Base-by-base conservation (phyloP, 805 yeast genomes). In the Ogataea degrootiae region DNA sequence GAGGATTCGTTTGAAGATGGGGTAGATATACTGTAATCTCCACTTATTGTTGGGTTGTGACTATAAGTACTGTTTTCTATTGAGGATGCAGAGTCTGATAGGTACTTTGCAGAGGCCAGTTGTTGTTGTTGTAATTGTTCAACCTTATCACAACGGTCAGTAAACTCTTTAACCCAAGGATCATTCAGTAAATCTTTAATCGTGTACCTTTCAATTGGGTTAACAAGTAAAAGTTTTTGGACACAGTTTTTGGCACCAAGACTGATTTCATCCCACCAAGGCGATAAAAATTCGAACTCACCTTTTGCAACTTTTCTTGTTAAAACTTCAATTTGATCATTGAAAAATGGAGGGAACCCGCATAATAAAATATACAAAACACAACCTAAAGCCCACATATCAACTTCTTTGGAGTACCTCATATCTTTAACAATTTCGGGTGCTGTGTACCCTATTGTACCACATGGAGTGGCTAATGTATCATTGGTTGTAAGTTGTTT, bases 311-410 rank as follows among this genome's bases (percentile, higher is more conserved):
- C 91, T 56, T 86, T 85, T 54, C 80, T 85, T 5, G 95, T 86
- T 50, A 87, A 72, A 2, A 76, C 73, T 49, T 85, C 91, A 51
- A 84, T 83, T 49, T 82, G 71, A 60, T 87, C 94, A 61, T 88
- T 95, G 66, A 90, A 94, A 62, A 94, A 94, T 5, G 99, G 99
- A 1, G 99, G 99, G 69, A 94, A 94, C 4, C 99, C 99, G 70
- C 98, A 94, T 34, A 94, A 71, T 39, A 94, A 72, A 0, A 98
- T 94, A 63, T 94, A 94, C 46, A 94, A 69, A 0, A 94, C 97
- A 69, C 99, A 94, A 0, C 99, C 99, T 46, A 94, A 73, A 5
- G 97, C 97, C 99, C 99, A 94, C 94, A 94, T 88, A 65, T 94
- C 99, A 35, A 94, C 99, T 53, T 90, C 85, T 70, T 87, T 89